These are phyloP conservation scores for Amphicarpaea edgeworthii DNA, from an alignment of 306 rosid species.

Conservation along the genomic window DNA sequence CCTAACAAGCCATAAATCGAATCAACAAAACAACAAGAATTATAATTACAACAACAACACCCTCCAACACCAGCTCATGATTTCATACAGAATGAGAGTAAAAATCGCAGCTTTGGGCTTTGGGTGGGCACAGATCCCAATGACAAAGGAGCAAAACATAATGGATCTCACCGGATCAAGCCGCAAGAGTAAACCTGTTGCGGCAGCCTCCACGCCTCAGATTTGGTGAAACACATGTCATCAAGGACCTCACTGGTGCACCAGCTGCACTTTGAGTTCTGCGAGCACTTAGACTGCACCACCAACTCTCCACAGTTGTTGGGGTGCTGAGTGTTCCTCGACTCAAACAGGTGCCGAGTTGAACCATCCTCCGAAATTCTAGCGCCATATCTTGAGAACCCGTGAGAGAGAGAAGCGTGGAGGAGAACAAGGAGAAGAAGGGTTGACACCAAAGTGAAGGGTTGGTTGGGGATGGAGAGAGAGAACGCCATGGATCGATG, in stretches of 20 bases:
- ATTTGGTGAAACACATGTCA: constrained; percentile 77
- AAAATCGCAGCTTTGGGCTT: not conserved
- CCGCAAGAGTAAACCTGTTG: constrained; percentile 79
- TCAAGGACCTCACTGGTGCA: constrained; percentile 76
- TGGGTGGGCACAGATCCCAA: constrained; percentile 35
- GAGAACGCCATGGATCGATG: constrained; percentile 52
- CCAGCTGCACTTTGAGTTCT: constrained; percentile 78
- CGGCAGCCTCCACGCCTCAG: constrained; percentile 85
- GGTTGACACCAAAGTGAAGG: constrained; percentile 16
- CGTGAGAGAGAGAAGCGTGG: constrained; percentile 41
- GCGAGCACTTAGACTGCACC: constrained; percentile 64
- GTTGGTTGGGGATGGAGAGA: not conserved
- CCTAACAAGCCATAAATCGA: constrained; percentile 19
- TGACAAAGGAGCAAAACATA: not conserved
- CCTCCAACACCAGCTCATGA: not conserved
- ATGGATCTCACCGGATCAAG: constrained; percentile 53
- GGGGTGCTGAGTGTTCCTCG: constrained; percentile 47
- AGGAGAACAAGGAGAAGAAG: constrained; percentile 47
- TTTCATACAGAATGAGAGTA: not conserved
- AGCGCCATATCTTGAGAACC: constrained; percentile 37
- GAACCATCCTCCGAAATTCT: constrained; percentile 36
- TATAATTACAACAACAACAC: not conserved
- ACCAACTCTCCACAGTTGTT: constrained; percentile 62
- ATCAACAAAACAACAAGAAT: constrained; percentile 14
- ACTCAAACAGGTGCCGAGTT: constrained; percentile 45